Base-by-base conservation (phyloP, 495 filamentous ascomycete species). In the Daldinia grandis region DNA sequence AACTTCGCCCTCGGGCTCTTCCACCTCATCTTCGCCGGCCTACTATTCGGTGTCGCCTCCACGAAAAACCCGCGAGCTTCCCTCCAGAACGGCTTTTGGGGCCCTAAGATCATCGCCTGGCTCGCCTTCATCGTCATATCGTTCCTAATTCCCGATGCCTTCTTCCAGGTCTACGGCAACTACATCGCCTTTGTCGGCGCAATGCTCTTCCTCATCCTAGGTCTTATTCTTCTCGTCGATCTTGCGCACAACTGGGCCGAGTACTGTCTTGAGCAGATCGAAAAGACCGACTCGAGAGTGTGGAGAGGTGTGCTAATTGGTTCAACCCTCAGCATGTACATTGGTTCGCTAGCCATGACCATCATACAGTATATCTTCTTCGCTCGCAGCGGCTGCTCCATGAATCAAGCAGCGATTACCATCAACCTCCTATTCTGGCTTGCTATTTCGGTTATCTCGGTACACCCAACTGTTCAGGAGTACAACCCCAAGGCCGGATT, bases 361-460 rank as follows among this genome's bases (percentile, higher is more conserved):
- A 90, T 98, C 68, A 76, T 99, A 71, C 96, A 97, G 90, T 99
- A 97, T 83, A 88, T 95, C 78, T 99, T 97, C 88, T 99, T 99
- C 73, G 95, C 95, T 12, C 79, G 80, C 33, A 83, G 85, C 53
- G 90, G 89, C 38, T 99, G 95, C 80, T 85, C 90, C 27, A 98
- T 98, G 95, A 99, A 99, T 79, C 95, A 99, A 79, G 89, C 86
- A 3, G 83, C 85, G 56, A 89, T 90, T 66, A 90, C 86, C 42
- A 86, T 97, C 82, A 98, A 99, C 76, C 81, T 98, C 8, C 75
- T 98, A 53, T 84, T 97, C 47, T 90, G 95, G 84, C 79, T 99
- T 60, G 86, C 87, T 64, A 87, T 96, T 69, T 96, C 93, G 0
- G 83, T 87, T 59, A 82, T 97, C 3, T 98, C 96, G 2, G 89